A percentile compares a stretch with the other conserved stretches of the same genome.
Evolutionary conservation across 371 early-diverging fungal species (phyloP).

Genomic region (Mucor mucedo): DNA sequence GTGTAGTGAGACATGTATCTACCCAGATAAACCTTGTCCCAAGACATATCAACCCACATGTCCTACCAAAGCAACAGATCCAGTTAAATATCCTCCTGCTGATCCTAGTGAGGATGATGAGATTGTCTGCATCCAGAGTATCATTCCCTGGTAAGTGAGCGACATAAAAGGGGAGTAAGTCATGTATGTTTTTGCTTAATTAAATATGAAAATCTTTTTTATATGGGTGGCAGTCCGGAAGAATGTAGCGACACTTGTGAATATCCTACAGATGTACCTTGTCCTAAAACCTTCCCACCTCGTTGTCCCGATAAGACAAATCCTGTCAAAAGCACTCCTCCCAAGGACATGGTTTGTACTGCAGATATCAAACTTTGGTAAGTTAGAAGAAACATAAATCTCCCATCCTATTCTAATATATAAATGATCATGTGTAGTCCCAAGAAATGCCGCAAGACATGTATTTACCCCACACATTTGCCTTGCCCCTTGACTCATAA

Average conservation of each 20-base stretch:
- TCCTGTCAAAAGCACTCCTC: too few species aligned
- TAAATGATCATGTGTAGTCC: too few species aligned
- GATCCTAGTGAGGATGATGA: neutral
- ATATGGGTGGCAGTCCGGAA: neutral
- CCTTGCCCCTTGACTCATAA: neutral
- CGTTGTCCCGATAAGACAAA: neutral
- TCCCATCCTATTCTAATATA: too few species aligned
- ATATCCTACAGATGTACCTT: neutral
- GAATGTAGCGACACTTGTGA: neutral
- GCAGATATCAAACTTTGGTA: too few species aligned
- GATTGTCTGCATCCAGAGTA: neutral
- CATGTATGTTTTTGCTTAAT: neutral
- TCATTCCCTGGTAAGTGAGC: neutral
- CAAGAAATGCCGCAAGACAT: neutral
- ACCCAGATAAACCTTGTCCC: conserved; percentile 20
- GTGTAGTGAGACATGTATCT: conserved; percentile 13
- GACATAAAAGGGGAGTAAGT: too few species aligned
- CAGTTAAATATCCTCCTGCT: too few species aligned
- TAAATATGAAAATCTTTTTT: neutral
- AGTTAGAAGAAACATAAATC: too few species aligned
- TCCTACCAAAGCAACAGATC: neutral
- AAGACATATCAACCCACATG: conserved; percentile 7
- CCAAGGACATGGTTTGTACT: too few species aligned
- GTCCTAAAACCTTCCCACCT: neutral
- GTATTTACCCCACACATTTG: neutral